Conservation (phyloP, 768 basidiomycete species). For the Calocybe indica region DNA sequence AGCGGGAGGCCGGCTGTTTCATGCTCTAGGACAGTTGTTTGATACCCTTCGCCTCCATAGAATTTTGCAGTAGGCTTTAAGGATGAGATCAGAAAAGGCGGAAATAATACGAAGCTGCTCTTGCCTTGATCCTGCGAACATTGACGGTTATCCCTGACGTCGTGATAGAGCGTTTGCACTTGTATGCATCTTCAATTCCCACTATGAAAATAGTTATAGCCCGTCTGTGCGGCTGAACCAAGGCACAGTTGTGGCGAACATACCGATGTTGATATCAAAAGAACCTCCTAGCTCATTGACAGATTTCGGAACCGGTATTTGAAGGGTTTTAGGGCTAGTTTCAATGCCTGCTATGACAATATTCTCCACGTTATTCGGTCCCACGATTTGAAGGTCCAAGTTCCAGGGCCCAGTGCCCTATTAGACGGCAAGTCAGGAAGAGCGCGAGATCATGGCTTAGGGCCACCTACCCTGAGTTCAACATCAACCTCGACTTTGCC, state of each 20-base stretch:
- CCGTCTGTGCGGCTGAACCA: too few relatives aligned
- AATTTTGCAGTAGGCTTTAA: conserved; percentile 81
- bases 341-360: conserved; percentile 51
- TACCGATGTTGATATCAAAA: conserved; percentile 77
- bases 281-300: conserved; percentile 65
- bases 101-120: conserved; percentile 8
- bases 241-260: conserved; percentile 10
- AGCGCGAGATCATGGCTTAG: not conserved
- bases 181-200: conserved; percentile 82
- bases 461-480: conserved; percentile 59
- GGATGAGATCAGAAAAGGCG: not conserved
- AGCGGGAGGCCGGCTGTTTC: conserved; percentile 71
- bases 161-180: conserved; percentile 72
- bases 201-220: conserved; percentile 36
- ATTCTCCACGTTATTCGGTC: conserved; percentile 60
- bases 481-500: conserved; percentile 71
- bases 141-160: conserved; percentile 80
- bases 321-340: conserved; percentile 45
- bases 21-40: conserved; percentile 65
- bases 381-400: conserved; percentile 75
- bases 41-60: conserved; percentile 46
- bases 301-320: conserved; percentile 61
- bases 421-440: not conserved
- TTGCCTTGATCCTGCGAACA: conserved; percentile 74
- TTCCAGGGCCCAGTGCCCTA: conserved; percentile 92